A percentile compares a stretch with the other conserved stretches of the same genome.
Evolutionary conservation across 2,329 filamentous ascomycete genomes (phyloP).

Genomic region (Colletotrichum sp.): DNA sequence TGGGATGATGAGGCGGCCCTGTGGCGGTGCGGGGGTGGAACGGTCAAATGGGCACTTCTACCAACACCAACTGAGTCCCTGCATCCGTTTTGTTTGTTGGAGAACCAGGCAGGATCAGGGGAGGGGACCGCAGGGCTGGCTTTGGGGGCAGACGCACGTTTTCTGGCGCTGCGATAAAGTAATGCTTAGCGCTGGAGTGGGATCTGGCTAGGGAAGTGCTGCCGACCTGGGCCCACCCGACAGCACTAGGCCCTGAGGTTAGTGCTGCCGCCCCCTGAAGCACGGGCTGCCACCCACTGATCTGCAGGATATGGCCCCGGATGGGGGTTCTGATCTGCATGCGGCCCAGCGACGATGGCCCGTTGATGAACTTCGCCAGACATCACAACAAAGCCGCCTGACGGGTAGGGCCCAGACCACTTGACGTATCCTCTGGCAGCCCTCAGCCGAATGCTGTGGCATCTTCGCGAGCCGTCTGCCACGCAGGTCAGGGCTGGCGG

Average conservation of each 20-base stretch:
- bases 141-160: too few relatives aligned
- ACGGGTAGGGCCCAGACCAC: neutral
- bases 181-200: too few relatives aligned
- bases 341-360: neutral
- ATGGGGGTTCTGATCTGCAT: neutral
- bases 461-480: neutral
- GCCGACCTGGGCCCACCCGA: too few relatives aligned
- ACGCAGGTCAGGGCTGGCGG: neutral
- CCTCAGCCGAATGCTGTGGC: neutral
- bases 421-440: neutral
- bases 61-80: neutral
- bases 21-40: neutral
- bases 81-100: neutral
- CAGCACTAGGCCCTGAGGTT: neutral
- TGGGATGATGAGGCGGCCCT: neutral
- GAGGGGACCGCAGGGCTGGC: too few relatives aligned
- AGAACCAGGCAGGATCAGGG: too few relatives aligned
- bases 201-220: too few relatives aligned
- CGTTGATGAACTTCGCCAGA: neutral
- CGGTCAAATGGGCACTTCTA: too few relatives aligned
- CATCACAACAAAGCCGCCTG: neutral
- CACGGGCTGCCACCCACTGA: too few relatives aligned
- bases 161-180: too few relatives aligned
- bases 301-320: neutral
- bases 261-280: neutral